Base-by-base conservation (phyloP, 495 filamentous ascomycete species). In the Penicillium paradoxum region DNA sequence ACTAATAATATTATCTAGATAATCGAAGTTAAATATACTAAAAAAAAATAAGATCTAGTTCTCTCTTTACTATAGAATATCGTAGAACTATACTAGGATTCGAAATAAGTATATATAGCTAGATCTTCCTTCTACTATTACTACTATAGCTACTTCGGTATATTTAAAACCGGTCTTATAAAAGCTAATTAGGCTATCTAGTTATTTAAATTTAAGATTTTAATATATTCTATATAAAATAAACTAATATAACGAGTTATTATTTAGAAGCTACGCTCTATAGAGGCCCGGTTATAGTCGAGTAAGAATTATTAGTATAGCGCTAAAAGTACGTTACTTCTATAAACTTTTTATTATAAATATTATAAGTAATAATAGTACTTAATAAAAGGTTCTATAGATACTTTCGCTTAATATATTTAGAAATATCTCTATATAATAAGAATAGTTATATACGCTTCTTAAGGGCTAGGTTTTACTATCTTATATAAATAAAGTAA, bases 371-470 rank as follows among this genome's bases (percentile, higher is more conserved):
- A 41, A 61, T 59, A 22, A 51, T 40, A 19, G 51, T 41, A 40
- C 44, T 45, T 46, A 21, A 25, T 8, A 43, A 25, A 37, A 73
- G 60, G 48, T 67, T 46, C 19, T 46, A 6, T 21, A 73, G 57
- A 60, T 75, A 57, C 51, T 74, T 73, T 50, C 62, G 58, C 56
- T 71, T 71, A 21, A 76, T 73, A 53, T 76, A 63, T 54, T 73
- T 76, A 14, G 61, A 70, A 36, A 76, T 53, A 52, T 70, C 62
- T 55, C 62, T 54, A 43, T 64, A 59, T 43, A 45, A 69, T 29
- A 40, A 45, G 55, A 72, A 73, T 46, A 43, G 59, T 45, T 68
- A 58, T 6, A 53, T 56, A 27, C 62, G 66, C 54, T 60, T 61
- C 41, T 57, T 42, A 14, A 65, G 45, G 38, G 59, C 62, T 29